Conservation (phyloP, 176 grass and related monocot species). For the Carex littledalei region DNA sequence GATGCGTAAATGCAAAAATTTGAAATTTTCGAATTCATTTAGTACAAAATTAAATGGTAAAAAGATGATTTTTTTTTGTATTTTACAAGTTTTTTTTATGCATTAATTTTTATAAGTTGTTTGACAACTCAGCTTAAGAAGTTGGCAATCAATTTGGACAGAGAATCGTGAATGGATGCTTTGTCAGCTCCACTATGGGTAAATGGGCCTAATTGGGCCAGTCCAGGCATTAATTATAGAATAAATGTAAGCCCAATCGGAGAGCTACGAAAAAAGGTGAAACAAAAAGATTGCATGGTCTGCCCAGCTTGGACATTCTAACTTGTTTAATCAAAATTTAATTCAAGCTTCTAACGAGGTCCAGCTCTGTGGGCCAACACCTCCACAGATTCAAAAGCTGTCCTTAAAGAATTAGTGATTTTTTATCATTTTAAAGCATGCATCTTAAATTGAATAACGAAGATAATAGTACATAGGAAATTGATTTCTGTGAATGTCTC, state of each 20-base stretch:
- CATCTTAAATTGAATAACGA: not conserved
- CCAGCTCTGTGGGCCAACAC: not conserved
- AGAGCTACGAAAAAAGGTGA: too few species aligned
- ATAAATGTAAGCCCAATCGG: not conserved
- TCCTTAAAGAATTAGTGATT: not conserved
- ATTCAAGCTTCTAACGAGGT: not conserved
- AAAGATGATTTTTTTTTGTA: too few species aligned
- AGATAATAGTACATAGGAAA: not conserved
- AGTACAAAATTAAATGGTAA: too few species aligned
- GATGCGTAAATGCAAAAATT: too few species aligned
- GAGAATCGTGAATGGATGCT: not conserved
- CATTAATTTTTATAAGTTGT: too few species aligned
- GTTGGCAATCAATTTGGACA: too few species aligned
- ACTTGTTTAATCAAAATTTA: not conserved
- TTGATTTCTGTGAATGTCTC: not conserved
- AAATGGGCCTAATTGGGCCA: not conserved
- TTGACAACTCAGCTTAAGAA: too few species aligned
- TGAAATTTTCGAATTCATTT: too few species aligned
- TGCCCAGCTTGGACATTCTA: not conserved
- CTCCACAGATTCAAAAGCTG: not conserved
- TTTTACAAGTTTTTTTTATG: too few species aligned
- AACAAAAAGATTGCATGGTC: not conserved
- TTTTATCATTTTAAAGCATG: not conserved
- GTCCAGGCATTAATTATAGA: not conserved
- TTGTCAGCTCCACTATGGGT: not conserved